Percentiles rank a stretch among this genome's conserved stretches.
Evolutionary conservation across 768 basidiomycete species (phyloP).

Genomic region (Podaxis rugospora): DNA sequence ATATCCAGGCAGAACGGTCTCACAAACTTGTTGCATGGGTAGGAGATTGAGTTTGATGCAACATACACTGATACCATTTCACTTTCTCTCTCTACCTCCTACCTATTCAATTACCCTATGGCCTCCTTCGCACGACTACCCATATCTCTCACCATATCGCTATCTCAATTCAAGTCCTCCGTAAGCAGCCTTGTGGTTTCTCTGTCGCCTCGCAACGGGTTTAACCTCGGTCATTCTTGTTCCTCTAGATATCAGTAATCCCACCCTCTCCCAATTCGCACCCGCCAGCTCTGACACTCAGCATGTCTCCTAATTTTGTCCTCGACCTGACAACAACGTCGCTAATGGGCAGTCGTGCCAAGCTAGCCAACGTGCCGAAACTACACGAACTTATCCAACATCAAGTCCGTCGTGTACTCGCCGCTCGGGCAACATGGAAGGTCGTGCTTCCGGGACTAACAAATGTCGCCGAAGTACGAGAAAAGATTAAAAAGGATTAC

Average conservation of each 20-base stretch:
- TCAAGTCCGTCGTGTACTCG: slow-evolving; percentile 68
- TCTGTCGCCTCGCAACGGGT: not conserved
- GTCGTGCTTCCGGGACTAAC: slow-evolving; percentile 63
- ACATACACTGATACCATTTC: slow-evolving; percentile 82
- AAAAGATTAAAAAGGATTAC: slow-evolving; percentile 28
- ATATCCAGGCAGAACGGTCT: not conserved
- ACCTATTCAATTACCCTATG: slow-evolving; percentile 82
- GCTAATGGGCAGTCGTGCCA: slow-evolving; percentile 94
- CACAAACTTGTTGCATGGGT: slow-evolving; percentile 10
- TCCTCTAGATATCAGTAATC: slow-evolving; percentile 51
- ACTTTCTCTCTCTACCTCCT: slow-evolving; percentile 78
- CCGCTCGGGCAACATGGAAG: slow-evolving; percentile 59
- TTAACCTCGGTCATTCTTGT: not conserved
- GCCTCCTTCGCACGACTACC: slow-evolving; percentile 79
- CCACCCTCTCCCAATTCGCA: slow-evolving; percentile 53
- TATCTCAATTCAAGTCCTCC: slow-evolving; percentile 68
- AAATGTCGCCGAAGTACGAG: slow-evolving; percentile 28
- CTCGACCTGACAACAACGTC: slow-evolving; percentile 87
- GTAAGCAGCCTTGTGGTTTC: slow-evolving; percentile 32
- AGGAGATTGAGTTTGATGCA: slow-evolving; percentile 83
- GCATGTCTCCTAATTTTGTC: slow-evolving; percentile 81
- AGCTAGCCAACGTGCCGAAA: slow-evolving; percentile 95
- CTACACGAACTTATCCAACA: slow-evolving; percentile 90
- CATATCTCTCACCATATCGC: slow-evolving; percentile 73
- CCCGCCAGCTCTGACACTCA: slow-evolving; percentile 62